These are phyloP conservation scores for Gaeumannomyces tritici DNA, from an alignment of 2,329 filamentous ascomycete species.

Conservation along the genomic window DNA sequence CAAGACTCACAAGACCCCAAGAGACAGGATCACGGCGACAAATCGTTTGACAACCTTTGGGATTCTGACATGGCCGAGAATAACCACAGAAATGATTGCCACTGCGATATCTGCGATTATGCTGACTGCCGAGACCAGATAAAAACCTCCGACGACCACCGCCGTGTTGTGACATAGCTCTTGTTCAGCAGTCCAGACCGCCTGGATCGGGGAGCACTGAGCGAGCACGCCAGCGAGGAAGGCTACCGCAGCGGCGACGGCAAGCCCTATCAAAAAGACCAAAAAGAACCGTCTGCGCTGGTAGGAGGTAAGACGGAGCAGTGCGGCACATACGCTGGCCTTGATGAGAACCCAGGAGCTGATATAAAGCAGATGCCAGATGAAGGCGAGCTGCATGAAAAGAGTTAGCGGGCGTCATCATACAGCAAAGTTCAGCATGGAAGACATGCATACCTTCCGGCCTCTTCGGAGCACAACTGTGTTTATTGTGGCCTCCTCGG, in stretches of 20 bases:
- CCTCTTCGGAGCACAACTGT: neutral
- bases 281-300: neutral
- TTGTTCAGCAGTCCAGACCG: neutral
- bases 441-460: neutral
- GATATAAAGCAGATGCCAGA: neutral
- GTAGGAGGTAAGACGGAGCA: neutral
- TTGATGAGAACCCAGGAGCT: neutral
- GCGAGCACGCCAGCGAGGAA: neutral
- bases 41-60: conserved; percentile 5
- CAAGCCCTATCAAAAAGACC: neutral
- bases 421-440: neutral
- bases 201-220: neutral
- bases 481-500: neutral
- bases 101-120: conserved; percentile 8
- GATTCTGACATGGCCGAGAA: conserved; percentile 18
- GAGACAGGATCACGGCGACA: neutral
- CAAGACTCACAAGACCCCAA: neutral
- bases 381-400: neutral
- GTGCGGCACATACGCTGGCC: neutral
- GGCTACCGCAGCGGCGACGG: neutral
- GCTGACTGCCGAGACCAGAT: neutral
- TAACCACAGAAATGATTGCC: conserved; percentile 13
- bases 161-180: neutral
- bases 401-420: neutral
- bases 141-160: neutral